These are phyloP conservation scores for Leishmania guyanensis DNA, from an alignment of 208 protist species.

Conservation along the genomic window DNA sequence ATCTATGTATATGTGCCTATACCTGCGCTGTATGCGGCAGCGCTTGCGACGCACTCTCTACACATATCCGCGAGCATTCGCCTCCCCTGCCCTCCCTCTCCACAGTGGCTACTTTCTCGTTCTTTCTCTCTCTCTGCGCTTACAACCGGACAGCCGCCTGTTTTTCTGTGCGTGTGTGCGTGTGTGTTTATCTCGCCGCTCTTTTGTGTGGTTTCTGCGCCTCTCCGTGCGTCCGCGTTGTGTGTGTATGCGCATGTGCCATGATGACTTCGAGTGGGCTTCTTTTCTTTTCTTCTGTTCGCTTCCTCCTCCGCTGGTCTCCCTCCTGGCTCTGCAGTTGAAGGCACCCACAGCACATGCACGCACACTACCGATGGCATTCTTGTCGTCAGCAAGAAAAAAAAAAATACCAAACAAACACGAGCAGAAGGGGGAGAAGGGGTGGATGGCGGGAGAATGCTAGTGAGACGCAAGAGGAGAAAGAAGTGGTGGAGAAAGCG, in stretches of 20 bases:
- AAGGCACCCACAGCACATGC: not conserved
- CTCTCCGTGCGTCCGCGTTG: no score
- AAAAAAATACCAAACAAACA: not conserved
- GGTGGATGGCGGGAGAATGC: not conserved
- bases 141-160: no score
- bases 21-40: not conserved
- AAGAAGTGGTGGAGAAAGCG: not conserved
- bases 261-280: no score
- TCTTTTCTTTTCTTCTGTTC: not conserved
- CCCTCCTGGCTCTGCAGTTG: not conserved
- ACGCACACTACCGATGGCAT: not conserved
- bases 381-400: not conserved
- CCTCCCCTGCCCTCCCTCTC: not conserved
- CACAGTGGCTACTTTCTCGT: not conserved
- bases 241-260: no score
- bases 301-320: not conserved
- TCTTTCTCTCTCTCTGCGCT: not conserved
- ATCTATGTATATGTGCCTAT: not conserved
- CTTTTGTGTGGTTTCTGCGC: no score
- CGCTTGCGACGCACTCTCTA: not conserved
- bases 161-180: no score
- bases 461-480: not conserved
- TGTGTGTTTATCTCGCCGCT: no score
- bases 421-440: not conserved
- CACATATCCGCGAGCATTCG: not conserved